Evolutionary conservation across 2,329 filamentous ascomycete species (phyloP).

Genomic region (Thelonectria discophora): DNA sequence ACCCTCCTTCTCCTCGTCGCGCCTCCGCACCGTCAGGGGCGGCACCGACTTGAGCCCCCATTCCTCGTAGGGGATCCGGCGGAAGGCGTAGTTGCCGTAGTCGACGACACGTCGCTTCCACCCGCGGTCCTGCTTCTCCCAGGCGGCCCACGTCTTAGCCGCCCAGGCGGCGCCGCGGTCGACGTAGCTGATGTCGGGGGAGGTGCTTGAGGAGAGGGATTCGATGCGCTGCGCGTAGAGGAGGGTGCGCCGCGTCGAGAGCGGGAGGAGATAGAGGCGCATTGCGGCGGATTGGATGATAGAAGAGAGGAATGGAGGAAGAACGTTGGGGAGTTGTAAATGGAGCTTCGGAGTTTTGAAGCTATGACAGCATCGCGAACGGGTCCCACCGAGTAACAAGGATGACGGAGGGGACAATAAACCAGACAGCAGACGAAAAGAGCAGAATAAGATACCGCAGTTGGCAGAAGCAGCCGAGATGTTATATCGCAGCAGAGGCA

Average conservation of each 20-base stretch:
- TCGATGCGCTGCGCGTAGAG: slow-evolving; percentile 88
- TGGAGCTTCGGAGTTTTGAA: not conserved
- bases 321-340: not conserved
- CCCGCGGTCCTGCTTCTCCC: slow-evolving; percentile 84
- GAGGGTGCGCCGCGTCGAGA: slow-evolving; percentile 89
- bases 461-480: no score
- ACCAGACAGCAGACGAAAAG: no score
- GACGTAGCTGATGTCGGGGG: slow-evolving; percentile 59
- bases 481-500: no score
- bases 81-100: slow-evolving; percentile 86
- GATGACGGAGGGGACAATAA: not conserved
- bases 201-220: slow-evolving; percentile 60
- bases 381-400: slow-evolving; percentile 1
- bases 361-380: slow-evolving; percentile 24
- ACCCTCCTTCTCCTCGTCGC: slow-evolving; percentile 69
- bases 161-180: slow-evolving; percentile 78
- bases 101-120: slow-evolving; percentile 90
- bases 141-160: slow-evolving; percentile 80
- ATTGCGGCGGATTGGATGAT: slow-evolving; percentile 56
- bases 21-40: slow-evolving; percentile 74
- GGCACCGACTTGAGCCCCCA: slow-evolving; percentile 97
- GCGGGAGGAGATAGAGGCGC: slow-evolving; percentile 92
- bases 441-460: no score
- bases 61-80: slow-evolving; percentile 93
- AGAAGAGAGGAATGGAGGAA: not conserved